These are phyloP conservation scores for Eucalyptus curtisii DNA, from an alignment of 345 rosid genomes.

Conservation along the genomic window DNA sequence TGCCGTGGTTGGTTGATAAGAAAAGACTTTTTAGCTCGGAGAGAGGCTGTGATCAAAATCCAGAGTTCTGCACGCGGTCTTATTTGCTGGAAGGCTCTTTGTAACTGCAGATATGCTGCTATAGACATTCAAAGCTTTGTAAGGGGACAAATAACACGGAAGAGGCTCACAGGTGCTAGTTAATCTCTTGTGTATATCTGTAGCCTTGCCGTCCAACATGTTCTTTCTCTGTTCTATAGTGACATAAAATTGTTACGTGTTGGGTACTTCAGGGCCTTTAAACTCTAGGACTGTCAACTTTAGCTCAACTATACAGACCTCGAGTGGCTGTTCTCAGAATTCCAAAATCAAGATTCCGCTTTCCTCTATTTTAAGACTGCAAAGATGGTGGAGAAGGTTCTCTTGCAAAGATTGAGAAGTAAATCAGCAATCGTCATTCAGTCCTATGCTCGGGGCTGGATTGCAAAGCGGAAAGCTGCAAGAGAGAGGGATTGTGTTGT, in stretches of 20 bases:
- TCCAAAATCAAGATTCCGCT: not conserved
- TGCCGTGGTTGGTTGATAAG: conserved; percentile 57
- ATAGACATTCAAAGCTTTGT: conserved; percentile 40
- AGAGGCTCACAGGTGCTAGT: conserved; percentile 46
- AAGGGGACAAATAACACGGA: conserved; percentile 41
- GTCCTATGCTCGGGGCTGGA: conserved; percentile 40
- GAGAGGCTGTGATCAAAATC: conserved; percentile 36
- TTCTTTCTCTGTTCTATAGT: not conserved
- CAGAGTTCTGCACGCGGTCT: conserved; percentile 41
- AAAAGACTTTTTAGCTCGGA: conserved; percentile 23
- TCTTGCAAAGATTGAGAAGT: conserved; percentile 27
- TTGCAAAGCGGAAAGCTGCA: conserved; percentile 32
- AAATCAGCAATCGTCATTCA: conserved; percentile 49
- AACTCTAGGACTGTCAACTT: not conserved
- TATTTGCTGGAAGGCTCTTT: conserved; percentile 18
- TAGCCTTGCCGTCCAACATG: not conserved
- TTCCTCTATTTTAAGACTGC: conserved; percentile 31
- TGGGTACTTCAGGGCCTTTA: not conserved
- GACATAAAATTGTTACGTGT: not conserved
- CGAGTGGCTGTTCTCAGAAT: not conserved
- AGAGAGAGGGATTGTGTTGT: conserved; percentile 29
- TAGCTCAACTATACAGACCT: not conserved
- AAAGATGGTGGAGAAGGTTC: conserved; percentile 77
- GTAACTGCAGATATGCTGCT: conserved; percentile 35
- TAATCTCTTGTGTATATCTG: not conserved